Percentiles rank a stretch among this genome's conserved stretches.
These are phyloP conservation scores for Phytophthora capsici DNA, from an alignment of 352 stramenopile genomes.

Conservation along the genomic window DNA sequence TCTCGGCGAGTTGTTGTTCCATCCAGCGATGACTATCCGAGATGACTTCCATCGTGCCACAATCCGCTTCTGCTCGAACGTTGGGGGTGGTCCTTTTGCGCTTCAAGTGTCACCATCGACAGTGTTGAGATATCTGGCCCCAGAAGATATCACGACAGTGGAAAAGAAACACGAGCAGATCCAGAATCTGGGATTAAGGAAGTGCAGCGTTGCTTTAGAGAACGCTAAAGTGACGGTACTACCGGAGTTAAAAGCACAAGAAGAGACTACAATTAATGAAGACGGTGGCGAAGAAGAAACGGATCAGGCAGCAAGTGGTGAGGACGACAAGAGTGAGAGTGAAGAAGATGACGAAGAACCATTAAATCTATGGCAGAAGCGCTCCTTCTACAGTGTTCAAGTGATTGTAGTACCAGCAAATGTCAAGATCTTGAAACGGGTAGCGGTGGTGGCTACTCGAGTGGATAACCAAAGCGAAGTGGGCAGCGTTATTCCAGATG, in stretches of 20 bases:
- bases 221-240: background rate
- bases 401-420: slow-evolving; percentile 52
- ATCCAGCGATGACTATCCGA: slow-evolving; percentile 60
- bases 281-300: slow-evolving; percentile 8
- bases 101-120: slow-evolving; percentile 64
- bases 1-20: slow-evolving; percentile 61
- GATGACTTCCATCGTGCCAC: slow-evolving; percentile 38
- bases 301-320: slow-evolving; percentile 1
- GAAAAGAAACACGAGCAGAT: slow-evolving; percentile 35
- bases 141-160: slow-evolving; percentile 56
- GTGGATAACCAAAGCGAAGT: slow-evolving; percentile 50
- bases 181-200: slow-evolving; percentile 29
- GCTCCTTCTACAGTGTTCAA: slow-evolving; percentile 47
- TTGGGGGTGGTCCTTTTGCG: slow-evolving; percentile 60
- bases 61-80: slow-evolving; percentile 69
- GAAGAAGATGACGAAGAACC: slow-evolving; percentile 3
- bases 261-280: slow-evolving; percentile 17
- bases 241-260: background rate
- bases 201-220: slow-evolving; percentile 23
- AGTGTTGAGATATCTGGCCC: slow-evolving; percentile 48
- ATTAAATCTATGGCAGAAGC: slow-evolving; percentile 42
- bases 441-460: slow-evolving; percentile 40
- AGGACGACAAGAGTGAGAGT: background rate
- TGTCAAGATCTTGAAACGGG: slow-evolving; percentile 38
- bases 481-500: slow-evolving; percentile 39